Base-by-base conservation (phyloP, 306 rosid species). In the Biancaea sappan region DNA sequence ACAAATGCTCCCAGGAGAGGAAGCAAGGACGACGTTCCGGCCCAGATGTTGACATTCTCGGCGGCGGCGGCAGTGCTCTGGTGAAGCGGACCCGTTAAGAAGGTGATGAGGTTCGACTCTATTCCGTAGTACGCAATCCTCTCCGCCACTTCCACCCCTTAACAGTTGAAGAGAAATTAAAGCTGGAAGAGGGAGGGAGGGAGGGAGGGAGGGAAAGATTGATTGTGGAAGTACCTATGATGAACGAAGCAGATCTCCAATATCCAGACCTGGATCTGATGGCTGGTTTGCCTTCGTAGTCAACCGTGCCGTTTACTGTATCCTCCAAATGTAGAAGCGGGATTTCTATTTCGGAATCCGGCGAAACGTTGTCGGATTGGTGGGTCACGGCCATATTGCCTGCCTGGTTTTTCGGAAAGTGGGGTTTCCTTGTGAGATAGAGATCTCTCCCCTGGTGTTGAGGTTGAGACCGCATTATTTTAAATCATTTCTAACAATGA, bases 91-190 rank as follows among this genome's bases (percentile, higher is more conserved):
- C 81, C 83, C 2, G 85, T 84, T 61, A 84, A 38, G 63, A 62
- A 84, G 37, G 64, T 73, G 38, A 84, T 84, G 21, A 84, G 83
- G 76, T 84, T 84, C n/a, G 72, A 54, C 24, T 59, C 11, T 2
- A 80, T 77, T 31, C 88, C 88, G 54, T 63, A 56, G 72, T 71
- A 84, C 0, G 88, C 88, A 18, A 71, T 77, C 41, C 78, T 80
- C 83, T 80, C 88, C 12, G 75, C 78, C 22, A 77, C 61, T 70
- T 80, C 84, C 71, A 77, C 87, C 2, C 71, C 81, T 83, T 24
- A 46, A 8, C n/a, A 46, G 2, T 13, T 8, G 7, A 18, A 19
- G 3, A n/a, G 3, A 1, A 4, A 60, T 24, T 10, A 31, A 4
- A 52, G 35, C n/a, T n/a, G n/a, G n/a, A n/a, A n/a, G n/a, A n/a